Base-by-base conservation (phyloP, 2,329 filamentous ascomycete genomes). In the Chaetomium sp. region DNA sequence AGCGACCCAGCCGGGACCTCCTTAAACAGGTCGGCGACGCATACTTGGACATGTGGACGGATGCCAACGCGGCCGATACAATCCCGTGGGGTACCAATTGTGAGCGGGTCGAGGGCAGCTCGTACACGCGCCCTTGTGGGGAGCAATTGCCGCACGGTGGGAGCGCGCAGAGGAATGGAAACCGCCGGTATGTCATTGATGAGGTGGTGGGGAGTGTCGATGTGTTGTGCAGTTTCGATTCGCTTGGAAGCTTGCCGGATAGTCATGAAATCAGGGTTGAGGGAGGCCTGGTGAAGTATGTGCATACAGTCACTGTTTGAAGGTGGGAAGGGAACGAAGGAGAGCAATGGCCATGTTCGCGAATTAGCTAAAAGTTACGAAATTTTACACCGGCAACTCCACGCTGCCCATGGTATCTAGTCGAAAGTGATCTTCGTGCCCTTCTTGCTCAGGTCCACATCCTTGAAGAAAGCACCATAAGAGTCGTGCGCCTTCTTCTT, bases 401-500 rank as follows among this genome's bases (percentile, higher is more conserved):
- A 32, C 33, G 40, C 47, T 37, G 10, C 34, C 27, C 35, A 19
- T 27, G 19, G 19, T 27, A 14, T 55, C 48, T 57, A 81, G 67
- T 95, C 90, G 75, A 96, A 96, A 47, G 84, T 91, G 69, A 96
- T 95, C 79, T 96, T 96, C 55, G 87, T 94, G 34, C 89, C 86
- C 71, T 88, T 86, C 74, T 92, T 87, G 70, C 81, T 89, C 71
- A 86, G 86, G 65, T 89, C 88, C 7, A 89, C 85, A 65, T 96
- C 90, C 74, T 94, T 96, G 79, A 88, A 96, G 70, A 97, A 97
- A 36, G 91, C 90, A 55, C 94, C 94, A 69, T 97, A 99, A 48
- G 89, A 88, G 67, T 91, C 88, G 74, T 99, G 94, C 49, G 85
- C 82, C 90, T 97, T 97, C 84, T 95, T 96, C 84, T 97, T 99